Evolutionary conservation across 139 green algal genomes (phyloP), one percentile per base, ranked within the genome.

Genomic region (Mesotaenium endlicherianum): DNA sequence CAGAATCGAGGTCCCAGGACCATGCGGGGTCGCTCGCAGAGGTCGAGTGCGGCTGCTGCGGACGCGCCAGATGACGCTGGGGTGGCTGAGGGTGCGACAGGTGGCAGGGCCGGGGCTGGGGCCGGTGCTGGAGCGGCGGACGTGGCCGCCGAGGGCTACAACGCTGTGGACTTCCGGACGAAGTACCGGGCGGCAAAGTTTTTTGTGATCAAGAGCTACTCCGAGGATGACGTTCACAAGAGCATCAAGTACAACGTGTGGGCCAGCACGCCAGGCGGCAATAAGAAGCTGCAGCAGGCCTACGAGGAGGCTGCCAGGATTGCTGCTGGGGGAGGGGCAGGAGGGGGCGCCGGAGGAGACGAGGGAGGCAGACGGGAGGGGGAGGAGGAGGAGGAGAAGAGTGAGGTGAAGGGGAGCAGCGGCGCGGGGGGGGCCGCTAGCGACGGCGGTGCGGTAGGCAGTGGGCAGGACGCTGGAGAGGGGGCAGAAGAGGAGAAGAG

Each of bases 171-270:
- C 31, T 87, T 87, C 81, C 45, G 31, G 30, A 58, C 71, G 36
- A 49, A 41, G 70, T 75, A 74, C 34, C 30, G 83, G 26, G 60
- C 64, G 26, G 83, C 83, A 4, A 47, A 53, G 36, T 90, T 90
- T 47, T 90, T 90, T 76, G 82, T 90, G 31, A 89, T 88, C 36
- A 90, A 90, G 83, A 82, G 55, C n/a, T 89, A 85, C 86, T 70
- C 34, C 60, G 86, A 90, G 78, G 86, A 90, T 45, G 86, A 90
- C 74, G 82, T 90, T 34, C 86, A 89, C 74, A 90, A 89, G 75
- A 87, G 82, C 34, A 86, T 90, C 45, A 89, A 89, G 82, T 87
- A 88, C 70, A 77, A 77, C 31, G 77, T 79, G 64, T 90, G 86
- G 86, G 69, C 82, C 6, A 75, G 31, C 44, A 90, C 86, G 14